A percentile compares a stretch with the other conserved stretches of the same genome.
These are phyloP conservation scores for Monosporozyma yasuniensis DNA, from an alignment of 805 yeast genomes.

Conservation along the genomic window DNA sequence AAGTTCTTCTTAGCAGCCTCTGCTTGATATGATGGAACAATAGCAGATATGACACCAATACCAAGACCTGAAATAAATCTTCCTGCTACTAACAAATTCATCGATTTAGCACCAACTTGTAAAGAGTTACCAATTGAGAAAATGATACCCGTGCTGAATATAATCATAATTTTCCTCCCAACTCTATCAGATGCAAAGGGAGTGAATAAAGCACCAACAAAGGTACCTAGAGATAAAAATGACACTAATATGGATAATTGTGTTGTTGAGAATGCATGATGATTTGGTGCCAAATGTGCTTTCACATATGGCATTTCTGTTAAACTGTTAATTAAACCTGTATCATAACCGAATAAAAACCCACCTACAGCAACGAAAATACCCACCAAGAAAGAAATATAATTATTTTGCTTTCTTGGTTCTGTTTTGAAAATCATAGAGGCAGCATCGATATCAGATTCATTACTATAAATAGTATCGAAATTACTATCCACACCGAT, in stretches of 20 bases:
- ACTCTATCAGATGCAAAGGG: conserved; percentile 58
- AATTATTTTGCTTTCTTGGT: conserved; percentile 39
- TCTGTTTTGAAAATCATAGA: conserved; percentile 22
- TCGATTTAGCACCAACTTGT: conserved; percentile 48
- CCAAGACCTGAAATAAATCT: conserved; percentile 63
- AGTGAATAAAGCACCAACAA: conserved; percentile 53
- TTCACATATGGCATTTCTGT: conserved; percentile 67
- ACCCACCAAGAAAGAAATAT: conserved; percentile 67
- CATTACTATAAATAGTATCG: neutral
- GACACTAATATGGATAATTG: conserved; percentile 70
- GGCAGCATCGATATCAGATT: conserved; percentile 5
- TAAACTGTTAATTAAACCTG: conserved; percentile 75
- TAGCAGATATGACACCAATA: conserved; percentile 73
- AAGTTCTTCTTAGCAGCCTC: conserved; percentile 75
- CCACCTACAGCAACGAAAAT: conserved; percentile 86
- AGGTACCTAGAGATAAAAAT: conserved; percentile 73
- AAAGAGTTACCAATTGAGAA: conserved; percentile 65
- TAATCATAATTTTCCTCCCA: conserved; percentile 64
- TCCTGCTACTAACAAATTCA: conserved; percentile 57
- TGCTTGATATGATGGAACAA: conserved; percentile 75
- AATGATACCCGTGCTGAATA: conserved; percentile 49
- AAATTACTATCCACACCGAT: neutral
- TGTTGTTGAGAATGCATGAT: conserved; percentile 41
- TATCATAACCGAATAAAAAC: conserved; percentile 80
- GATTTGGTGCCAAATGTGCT: conserved; percentile 42